Conservation (phyloP, 257 asterid genomes). For the Misopates orontium region DNA sequence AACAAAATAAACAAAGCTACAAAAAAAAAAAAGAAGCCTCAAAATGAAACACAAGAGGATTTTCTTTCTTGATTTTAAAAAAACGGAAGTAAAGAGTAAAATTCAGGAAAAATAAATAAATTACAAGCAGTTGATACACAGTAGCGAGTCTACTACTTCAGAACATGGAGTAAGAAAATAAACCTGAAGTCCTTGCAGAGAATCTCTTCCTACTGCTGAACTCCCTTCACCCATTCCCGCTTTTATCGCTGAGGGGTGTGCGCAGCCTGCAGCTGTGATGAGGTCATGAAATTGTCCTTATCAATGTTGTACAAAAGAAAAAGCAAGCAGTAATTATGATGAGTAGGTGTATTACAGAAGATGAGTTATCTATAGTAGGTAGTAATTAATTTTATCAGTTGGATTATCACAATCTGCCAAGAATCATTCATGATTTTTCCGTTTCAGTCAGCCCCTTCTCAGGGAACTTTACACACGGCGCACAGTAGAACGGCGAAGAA, state of each 20-base stretch:
- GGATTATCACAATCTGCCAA: slow-evolving; percentile 31
- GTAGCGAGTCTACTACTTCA: not conserved
- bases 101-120: no score
- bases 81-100: not conserved
- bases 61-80: not conserved
- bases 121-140: slow-evolving; percentile 1
- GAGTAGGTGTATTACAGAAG: slow-evolving; percentile 32
- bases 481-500: slow-evolving; percentile 31
- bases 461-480: slow-evolving; percentile 31
- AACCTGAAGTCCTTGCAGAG: slow-evolving; percentile 14
- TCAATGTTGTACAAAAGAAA: slow-evolving; percentile 26
- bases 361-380: slow-evolving; percentile 44
- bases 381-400: slow-evolving; percentile 35
- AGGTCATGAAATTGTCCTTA: slow-evolving; percentile 37
- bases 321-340: slow-evolving; percentile 32
- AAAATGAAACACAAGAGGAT: not conserved
- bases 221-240: slow-evolving; percentile 18
- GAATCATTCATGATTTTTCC: slow-evolving; percentile 31
- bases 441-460: slow-evolving; percentile 24
- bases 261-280: slow-evolving; percentile 22
- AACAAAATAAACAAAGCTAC: not conserved
- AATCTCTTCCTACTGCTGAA: slow-evolving; percentile 9
- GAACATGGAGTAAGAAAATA: slow-evolving; percentile 5
- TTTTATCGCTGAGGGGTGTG: slow-evolving; percentile 33
- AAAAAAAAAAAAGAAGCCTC: not conserved